Percentiles rank a stretch among this genome's conserved stretches.
Conservation (phyloP, 179 eudicot genomes). For the Heliamphora pulchella region DNA sequence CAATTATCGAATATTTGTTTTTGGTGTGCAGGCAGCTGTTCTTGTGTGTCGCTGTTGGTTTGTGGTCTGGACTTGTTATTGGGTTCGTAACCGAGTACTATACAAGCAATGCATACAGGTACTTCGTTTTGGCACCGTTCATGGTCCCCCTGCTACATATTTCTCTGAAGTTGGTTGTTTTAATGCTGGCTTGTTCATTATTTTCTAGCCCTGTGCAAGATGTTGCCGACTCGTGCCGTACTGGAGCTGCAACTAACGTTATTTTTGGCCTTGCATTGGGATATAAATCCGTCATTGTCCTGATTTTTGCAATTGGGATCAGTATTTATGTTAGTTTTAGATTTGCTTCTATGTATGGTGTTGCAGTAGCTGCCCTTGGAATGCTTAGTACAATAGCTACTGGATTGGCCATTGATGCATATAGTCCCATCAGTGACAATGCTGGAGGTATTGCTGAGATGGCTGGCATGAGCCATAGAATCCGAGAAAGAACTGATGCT, state of each 20-base stretch:
- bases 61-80: constrained; percentile 50
- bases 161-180: too few relatives aligned
- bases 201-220: constrained; percentile 39
- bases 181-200: not conserved
- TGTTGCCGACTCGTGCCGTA: constrained; percentile 43
- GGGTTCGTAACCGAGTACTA: constrained; percentile 47
- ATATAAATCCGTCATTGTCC: constrained; percentile 40
- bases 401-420: constrained; percentile 43
- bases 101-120: constrained; percentile 55
- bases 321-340: constrained; percentile 38
- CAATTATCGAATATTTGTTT: too few relatives aligned
- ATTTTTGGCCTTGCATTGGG: constrained; percentile 44
- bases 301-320: constrained; percentile 34
- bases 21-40: constrained; percentile 36
- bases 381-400: constrained; percentile 43
- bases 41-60: constrained; percentile 45
- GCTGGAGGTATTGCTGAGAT: constrained; percentile 49
- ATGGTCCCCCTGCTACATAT: too few relatives aligned
- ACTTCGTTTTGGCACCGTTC: too few relatives aligned
- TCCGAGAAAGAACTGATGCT: constrained; percentile 39
- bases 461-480: constrained; percentile 42
- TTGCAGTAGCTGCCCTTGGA: constrained; percentile 45
- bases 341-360: constrained; percentile 44
- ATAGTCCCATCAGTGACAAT: constrained; percentile 50
- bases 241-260: constrained; percentile 44